Evolutionary conservation across 225 moss, liverwort and hornwort species (phyloP), one percentile per base, ranked within the genome.

Genomic region (Climacium dendroides): DNA sequence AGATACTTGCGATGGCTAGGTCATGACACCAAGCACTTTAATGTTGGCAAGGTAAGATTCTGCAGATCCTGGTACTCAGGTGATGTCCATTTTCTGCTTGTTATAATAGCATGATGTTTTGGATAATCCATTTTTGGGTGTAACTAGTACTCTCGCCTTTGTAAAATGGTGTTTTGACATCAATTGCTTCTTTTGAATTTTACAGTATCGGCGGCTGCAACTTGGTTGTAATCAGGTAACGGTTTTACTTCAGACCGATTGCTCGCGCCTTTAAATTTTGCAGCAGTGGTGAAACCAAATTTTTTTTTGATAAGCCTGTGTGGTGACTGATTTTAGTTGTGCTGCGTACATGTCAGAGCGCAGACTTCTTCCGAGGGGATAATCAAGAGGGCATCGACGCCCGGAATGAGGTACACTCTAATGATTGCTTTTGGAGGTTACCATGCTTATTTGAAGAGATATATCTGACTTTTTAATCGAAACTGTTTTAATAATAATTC

Each of bases 21-120:
- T 85, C 99, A 99, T 95, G 97, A 99, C 80, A 99, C 99, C 73
- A 99, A 99, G 91, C 99, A 99, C 85, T 99, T 99, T 79, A 99
- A 99, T 88, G 96, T 99, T 85, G 99, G 99, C 82, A 99, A 97
- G 91, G 98, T 99, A 88, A 35, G 85, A 87, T 85, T 85, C 77
- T 78, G 76, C 43, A 71, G 50, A 74, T 84, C n/a, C 50, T 84
- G 58, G 58, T 76, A 63, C 70, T 61, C 47, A 66, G 83, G 35
- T 74, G 66, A 87, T 59, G 78, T 83, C 79, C 41, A 83, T 87
- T 77, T 43, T 63, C 58, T 84, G 82, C 63, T 87, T 88, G 75
- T 83, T 80, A 35, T 74, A 78, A 35, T 74, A 35, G 74, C 45
- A 54, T 59, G 61, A 60, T 85, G 45, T 75, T 78, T 87, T 59